Percentiles rank a stretch among this genome's conserved stretches.
Conservation (phyloP, 2,329 filamentous ascomycete genomes). For the Sporothrix protearum region DNA sequence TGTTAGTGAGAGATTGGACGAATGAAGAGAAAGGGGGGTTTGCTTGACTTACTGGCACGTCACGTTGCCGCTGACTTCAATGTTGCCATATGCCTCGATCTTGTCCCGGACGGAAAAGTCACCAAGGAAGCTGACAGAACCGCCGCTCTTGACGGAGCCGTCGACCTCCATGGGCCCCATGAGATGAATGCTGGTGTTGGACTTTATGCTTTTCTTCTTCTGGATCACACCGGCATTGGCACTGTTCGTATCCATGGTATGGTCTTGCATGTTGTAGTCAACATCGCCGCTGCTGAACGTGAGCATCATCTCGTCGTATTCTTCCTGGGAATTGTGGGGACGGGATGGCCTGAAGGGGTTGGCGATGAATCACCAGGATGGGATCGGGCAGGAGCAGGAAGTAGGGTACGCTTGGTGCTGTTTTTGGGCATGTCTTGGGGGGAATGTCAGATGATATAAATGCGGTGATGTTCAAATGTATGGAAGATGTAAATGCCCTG, state of each 20-base stretch:
- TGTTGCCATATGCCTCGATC: conserved; percentile 46
- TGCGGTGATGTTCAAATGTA: background rate
- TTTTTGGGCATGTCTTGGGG: conserved; percentile 15
- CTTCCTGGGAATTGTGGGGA: conserved; percentile 17
- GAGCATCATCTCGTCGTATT: conserved; percentile 27
- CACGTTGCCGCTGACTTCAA: conserved; percentile 43
- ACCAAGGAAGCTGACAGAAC: conserved; percentile 44
- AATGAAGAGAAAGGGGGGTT: background rate
- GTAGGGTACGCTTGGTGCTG: conserved; percentile 11
- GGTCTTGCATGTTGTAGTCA: conserved; percentile 26
- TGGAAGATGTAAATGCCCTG: background rate
- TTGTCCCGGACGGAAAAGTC: conserved; percentile 44
- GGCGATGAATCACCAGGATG: background rate
- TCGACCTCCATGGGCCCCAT: conserved; percentile 47
- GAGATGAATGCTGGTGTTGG: conserved; percentile 41
- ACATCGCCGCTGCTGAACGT: conserved; percentile 25
- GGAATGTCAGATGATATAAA: background rate
- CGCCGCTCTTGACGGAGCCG: conserved; percentile 46
- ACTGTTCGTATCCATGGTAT: conserved; percentile 1
- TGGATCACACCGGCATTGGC: conserved; percentile 26
- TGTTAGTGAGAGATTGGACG: background rate
- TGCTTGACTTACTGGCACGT: conserved; percentile 42
- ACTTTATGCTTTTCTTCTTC: conserved; percentile 42
- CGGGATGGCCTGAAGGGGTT: background rate
- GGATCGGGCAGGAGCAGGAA: conserved; percentile 7